Evolutionary conservation across 2,329 filamentous ascomycete species (phyloP).

Genomic region (Neofusicoccum cordaticola): DNA sequence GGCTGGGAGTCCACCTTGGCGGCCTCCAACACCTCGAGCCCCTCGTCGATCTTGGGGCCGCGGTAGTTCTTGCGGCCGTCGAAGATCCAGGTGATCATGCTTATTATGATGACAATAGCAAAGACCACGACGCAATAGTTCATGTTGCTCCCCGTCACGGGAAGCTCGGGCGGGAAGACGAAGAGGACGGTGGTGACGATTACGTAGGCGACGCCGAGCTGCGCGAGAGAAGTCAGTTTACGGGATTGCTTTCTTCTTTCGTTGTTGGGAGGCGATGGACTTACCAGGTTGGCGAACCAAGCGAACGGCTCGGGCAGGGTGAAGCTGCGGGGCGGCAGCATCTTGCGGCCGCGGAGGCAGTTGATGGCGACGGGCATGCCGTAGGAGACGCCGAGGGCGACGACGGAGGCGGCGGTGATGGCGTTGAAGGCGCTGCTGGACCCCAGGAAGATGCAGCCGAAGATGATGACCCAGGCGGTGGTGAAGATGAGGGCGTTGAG

Average conservation of each 20-base stretch:
- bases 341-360: constrained; percentile 61
- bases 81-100: constrained; percentile 57
- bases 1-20: constrained; percentile 20
- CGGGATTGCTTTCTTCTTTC: neutral
- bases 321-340: constrained; percentile 61
- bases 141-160: constrained; percentile 66
- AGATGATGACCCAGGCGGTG: constrained; percentile 60
- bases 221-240: neutral
- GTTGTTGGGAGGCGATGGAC: neutral
- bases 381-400: constrained; percentile 69
- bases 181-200: constrained; percentile 72
- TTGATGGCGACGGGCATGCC: constrained; percentile 72
- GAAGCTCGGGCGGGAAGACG: constrained; percentile 67
- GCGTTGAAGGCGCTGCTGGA: constrained; percentile 68
- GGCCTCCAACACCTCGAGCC: constrained; percentile 42
- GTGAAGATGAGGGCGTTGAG: constrained; percentile 65
- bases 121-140: constrained; percentile 60
- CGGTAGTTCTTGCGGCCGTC: constrained; percentile 61
- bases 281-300: constrained; percentile 56
- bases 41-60: constrained; percentile 43
- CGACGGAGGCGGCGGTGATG: constrained; percentile 68
- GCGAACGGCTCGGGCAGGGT: constrained; percentile 53
- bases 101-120: constrained; percentile 57
- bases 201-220: constrained; percentile 61
- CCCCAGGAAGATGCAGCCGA: constrained; percentile 68